A percentile compares a stretch with the other conserved stretches of the same genome.
Conservation (phyloP, 2,329 filamentous ascomycete genomes). For the Colletotrichum godetiae region DNA sequence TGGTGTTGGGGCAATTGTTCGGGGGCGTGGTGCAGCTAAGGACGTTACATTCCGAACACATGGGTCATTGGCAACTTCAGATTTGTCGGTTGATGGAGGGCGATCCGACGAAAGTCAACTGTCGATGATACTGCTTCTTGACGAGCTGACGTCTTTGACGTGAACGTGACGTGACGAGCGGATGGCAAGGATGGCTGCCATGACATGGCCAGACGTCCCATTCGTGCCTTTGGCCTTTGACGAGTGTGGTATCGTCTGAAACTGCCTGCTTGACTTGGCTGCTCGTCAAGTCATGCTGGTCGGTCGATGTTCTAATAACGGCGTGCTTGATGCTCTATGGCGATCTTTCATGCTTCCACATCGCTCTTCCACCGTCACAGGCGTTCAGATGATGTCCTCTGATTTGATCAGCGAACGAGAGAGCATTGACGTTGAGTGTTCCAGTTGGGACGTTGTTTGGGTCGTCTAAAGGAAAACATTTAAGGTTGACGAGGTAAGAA, state of each 20-base stretch:
- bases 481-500: neutral
- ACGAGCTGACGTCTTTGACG: neutral
- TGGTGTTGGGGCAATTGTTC: neutral
- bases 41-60: neutral
- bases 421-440: neutral
- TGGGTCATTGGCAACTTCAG: slow-evolving; percentile 5
- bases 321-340: neutral
- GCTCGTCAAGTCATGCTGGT: neutral
- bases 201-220: neutral
- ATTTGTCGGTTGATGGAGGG: neutral
- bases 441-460: neutral
- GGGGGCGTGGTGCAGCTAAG: neutral
- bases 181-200: neutral
- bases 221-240: neutral
- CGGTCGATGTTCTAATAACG: neutral
- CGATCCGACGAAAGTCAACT: slow-evolving; percentile 9
- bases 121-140: neutral
- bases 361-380: neutral
- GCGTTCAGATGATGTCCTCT: neutral
- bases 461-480: neutral
- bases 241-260: neutral
- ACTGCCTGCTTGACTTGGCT: neutral
- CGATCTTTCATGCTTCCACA: neutral
- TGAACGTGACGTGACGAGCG: neutral
- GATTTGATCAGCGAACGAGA: neutral